These are phyloP conservation scores for Bryoerythrophyllum caledonicum DNA, from an alignment of 225 moss, liverwort and hornwort genomes.

Conservation along the genomic window DNA sequence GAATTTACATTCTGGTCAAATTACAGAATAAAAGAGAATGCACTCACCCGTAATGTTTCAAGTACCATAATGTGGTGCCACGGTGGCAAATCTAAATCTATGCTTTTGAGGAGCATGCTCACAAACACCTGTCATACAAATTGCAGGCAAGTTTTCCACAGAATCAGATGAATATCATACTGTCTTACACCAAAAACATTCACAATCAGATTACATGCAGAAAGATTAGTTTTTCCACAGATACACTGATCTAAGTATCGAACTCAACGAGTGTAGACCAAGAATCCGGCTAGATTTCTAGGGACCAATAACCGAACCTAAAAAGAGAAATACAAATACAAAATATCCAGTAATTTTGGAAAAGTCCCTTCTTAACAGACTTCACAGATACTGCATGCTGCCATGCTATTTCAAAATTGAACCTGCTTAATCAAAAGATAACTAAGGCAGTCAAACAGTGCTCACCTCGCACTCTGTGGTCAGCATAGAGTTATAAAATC, in stretches of 20 bases:
- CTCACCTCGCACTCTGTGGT: conserved; percentile 92
- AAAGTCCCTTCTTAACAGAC: not conserved
- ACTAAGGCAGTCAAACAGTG: conserved; percentile 7
- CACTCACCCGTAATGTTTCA: conserved; percentile 80
- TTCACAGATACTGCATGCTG: conserved; percentile 8
- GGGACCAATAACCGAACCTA: not conserved
- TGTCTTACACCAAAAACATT: conserved; percentile 18
- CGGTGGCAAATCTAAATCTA: conserved; percentile 79
- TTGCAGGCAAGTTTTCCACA: conserved; percentile 30
- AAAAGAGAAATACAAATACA: conserved; percentile 1
- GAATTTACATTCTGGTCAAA: not conserved
- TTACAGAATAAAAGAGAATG: conserved; percentile 6
- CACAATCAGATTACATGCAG: conserved; percentile 13
- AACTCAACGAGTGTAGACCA: conserved; percentile 6
- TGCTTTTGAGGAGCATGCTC: conserved; percentile 98
- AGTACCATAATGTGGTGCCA: conserved; percentile 99
- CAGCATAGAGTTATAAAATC: conserved; percentile 82
- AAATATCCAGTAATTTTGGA: conserved; percentile 2
- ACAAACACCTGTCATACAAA: conserved; percentile 69
- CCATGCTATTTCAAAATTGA: not conserved
- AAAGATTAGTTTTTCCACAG: not conserved
- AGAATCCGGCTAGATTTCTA: conserved; percentile 2
- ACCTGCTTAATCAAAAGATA: not conserved
- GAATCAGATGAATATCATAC: conserved; percentile 11
- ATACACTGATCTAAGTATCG: not conserved